Conservation (phyloP, 2,329 filamentous ascomycete species). For the Calonectria leucothoes region DNA sequence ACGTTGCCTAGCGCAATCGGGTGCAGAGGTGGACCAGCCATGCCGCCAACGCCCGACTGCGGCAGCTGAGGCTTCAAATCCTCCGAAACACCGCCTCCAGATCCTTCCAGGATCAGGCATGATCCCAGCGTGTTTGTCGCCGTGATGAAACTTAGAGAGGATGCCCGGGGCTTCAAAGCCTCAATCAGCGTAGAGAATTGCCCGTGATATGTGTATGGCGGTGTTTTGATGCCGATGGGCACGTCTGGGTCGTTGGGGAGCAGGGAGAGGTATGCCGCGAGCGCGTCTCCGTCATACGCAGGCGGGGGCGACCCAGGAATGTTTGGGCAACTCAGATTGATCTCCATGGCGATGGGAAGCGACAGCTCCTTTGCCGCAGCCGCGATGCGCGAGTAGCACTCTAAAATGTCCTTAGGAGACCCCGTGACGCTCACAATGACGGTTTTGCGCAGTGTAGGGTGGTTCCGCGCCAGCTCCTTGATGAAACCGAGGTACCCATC, state of each 20-base stretch:
- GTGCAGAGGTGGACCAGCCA: constrained; percentile 79
- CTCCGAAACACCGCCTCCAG: constrained; percentile 9
- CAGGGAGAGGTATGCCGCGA: constrained; percentile 66
- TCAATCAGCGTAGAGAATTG: constrained; percentile 70
- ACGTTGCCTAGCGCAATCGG: constrained; percentile 82
- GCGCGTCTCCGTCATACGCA: constrained; percentile 68
- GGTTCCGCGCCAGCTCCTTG: constrained; percentile 53
- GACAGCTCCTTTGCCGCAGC: constrained; percentile 49
- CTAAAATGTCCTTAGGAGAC: constrained; percentile 63
- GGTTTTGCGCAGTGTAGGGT: constrained; percentile 57
- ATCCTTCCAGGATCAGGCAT: constrained; percentile 67
- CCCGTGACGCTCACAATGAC: constrained; percentile 81
- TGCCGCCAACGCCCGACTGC: constrained; percentile 72
- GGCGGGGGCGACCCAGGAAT: constrained; percentile 76
- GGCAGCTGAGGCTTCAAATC: constrained; percentile 58
- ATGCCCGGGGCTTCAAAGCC: constrained; percentile 56
- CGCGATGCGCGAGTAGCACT: constrained; percentile 65
- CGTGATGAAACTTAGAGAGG: constrained; percentile 73
- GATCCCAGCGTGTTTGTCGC: constrained; percentile 79
- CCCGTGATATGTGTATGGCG: constrained; percentile 78
- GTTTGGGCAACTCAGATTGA: constrained; percentile 85
- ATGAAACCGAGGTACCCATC: constrained; percentile 69
- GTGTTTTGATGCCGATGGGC: constrained; percentile 75
- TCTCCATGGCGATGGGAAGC: constrained; percentile 74
- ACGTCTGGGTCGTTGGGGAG: constrained; percentile 53